These are phyloP conservation scores for Lentithecium fluviatile DNA, from an alignment of 495 filamentous ascomycete genomes.

Conservation along the genomic window DNA sequence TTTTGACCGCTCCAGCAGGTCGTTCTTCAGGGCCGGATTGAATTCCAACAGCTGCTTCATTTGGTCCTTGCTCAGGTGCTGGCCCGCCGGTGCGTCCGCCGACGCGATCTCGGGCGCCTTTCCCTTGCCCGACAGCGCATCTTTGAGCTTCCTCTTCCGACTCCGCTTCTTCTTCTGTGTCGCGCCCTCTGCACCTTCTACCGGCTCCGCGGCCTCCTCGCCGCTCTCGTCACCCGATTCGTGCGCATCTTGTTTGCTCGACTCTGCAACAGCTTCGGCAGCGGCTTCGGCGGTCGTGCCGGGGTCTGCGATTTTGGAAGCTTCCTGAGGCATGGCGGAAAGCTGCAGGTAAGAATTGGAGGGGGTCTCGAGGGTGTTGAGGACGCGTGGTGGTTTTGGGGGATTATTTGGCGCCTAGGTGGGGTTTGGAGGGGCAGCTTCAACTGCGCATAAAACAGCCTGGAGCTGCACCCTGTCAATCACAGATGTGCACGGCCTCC, in stretches of 20 bases:
- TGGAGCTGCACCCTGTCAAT: no score
- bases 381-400: no score
- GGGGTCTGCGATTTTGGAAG: conserved; percentile 29
- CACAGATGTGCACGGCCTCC: no score
- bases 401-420: no score
- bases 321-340: conserved; percentile 27
- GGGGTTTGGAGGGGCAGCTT: no score
- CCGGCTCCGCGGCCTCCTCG: conserved; percentile 19
- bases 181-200: conserved; percentile 18
- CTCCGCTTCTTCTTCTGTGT: conserved; percentile 46
- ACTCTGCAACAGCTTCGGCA: conserved; percentile 29
- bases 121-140: conserved; percentile 28
- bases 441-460: no score
- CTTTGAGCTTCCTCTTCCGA: conserved; percentile 49
- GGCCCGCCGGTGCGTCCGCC: conserved; percentile 14
- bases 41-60: conserved; percentile 51
- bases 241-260: conserved; percentile 16
- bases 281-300: conserved; percentile 26
- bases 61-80: conserved; percentile 39
- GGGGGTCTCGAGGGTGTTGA: neutral
- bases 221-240: conserved; percentile 28
- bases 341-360: neutral
- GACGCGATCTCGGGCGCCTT: conserved; percentile 4
- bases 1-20: conserved; percentile 45
- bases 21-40: conserved; percentile 62